phyloP scores from a whole-genome alignment of 176 grass and related monocot genomes.

The Leersia perrieri region DNA sequence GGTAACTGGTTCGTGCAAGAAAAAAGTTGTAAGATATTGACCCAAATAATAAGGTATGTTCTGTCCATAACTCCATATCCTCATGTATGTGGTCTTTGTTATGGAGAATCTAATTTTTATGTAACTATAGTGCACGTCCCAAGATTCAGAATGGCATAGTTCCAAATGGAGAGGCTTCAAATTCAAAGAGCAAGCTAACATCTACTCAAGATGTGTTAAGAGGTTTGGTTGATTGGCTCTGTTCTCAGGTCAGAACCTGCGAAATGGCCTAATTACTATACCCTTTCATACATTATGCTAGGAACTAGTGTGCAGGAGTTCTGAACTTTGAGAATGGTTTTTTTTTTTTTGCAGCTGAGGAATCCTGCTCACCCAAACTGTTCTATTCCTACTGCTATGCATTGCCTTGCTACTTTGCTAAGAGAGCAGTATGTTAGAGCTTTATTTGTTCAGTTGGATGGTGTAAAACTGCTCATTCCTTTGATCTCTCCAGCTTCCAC shows the following conservation, averaged over 20 bases:
- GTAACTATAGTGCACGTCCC: conserved; percentile 54
- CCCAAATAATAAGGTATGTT: conserved; percentile 71
- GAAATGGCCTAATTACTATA: conserved; percentile 19
- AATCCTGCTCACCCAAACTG: conserved; percentile 71
- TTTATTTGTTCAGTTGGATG: conserved; percentile 91
- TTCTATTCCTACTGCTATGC: conserved; percentile 70
- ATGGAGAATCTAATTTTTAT: conserved; percentile 28
- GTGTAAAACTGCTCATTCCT: conserved; percentile 86
- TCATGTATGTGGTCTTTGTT: conserved; percentile 6
- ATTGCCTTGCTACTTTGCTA: conserved; percentile 67
- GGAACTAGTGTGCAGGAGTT: background rate
- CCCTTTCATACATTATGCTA: conserved; percentile 17
- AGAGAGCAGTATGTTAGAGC: conserved; percentile 62
- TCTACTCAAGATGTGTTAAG: conserved; percentile 69
- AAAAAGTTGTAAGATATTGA: conserved; percentile 89
- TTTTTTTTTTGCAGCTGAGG: conserved; percentile 76
- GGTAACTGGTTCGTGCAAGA: conserved; percentile 96
- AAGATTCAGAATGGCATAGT: conserved; percentile 60
- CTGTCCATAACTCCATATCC: conserved; percentile 2
- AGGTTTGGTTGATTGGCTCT: conserved; percentile 82
- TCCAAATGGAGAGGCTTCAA: conserved; percentile 73
- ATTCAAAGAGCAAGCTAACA: conserved; percentile 85
- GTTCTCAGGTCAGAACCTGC: conserved; percentile 74
- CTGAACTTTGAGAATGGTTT: conserved; percentile 22
- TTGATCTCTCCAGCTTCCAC: conserved; percentile 85